Base-by-base conservation (phyloP, 176 grass and related monocot species). In the Puccinellia tenuiflora region DNA sequence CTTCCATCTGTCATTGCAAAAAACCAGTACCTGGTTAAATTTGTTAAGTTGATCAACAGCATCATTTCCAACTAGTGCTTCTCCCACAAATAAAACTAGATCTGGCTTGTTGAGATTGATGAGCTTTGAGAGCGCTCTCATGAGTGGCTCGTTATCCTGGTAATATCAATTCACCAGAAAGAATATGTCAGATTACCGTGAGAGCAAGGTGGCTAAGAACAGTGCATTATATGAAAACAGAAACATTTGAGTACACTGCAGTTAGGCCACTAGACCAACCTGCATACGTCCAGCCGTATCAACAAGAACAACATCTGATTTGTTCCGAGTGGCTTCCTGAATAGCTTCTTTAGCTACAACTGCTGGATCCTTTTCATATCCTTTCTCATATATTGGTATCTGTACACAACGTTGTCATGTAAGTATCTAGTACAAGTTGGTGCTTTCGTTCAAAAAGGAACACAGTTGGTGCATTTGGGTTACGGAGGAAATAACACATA, bases 341-440 rank as follows among this genome's bases (percentile, higher is more conserved):
- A 98, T 98, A 73, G 88, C 96, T 91, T 95, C 96, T 68, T 79
- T 98, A 1, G 96, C 92, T 42, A 98, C 92, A 82, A 98, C 79
- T 82, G 96, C 90, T 14, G 96, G 92, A 48, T 93, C 96, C 75
- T 98, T 98, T 76, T 95, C 96, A 73, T 98, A 98, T 7, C 92
- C 92, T 81, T 95, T 98, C 90, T 98, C 96, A 76, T 95, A 98
- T 85, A 98, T 98, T 29, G 92, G 92, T 90, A 93, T 88, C 90
- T 98, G 86, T 52, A 67, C 63, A 94, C 33, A 82, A 68, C 42
- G 61, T 9, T 26, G n/a, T 25, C 55, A 42, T 47, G 61, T 79
- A 73, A 83, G 72, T 78, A 65, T 33, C 33, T 7, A 75, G 17
- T 53, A 20, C 3, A 30, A 73, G 15, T 18, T 73, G 68, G 40